These are phyloP conservation scores for Pisolithus tinctorius DNA, from an alignment of 768 basidiomycete genomes.

Conservation along the genomic window DNA sequence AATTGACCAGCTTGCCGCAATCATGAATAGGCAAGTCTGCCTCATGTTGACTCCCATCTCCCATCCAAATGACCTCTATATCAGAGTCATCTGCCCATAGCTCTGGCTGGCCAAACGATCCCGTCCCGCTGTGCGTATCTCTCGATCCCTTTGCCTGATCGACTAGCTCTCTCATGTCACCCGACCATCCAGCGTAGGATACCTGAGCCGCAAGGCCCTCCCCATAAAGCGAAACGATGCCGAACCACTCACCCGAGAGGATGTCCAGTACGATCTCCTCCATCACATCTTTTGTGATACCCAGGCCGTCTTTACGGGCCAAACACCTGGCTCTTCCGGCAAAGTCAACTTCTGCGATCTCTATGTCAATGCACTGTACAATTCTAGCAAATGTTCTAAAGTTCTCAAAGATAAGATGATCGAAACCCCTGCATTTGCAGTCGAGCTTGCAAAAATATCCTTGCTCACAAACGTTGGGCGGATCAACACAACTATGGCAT, in stretches of 20 bases:
- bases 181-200: conserved; percentile 39
- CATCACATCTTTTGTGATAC: conserved; percentile 69
- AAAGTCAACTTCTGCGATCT: conserved; percentile 76
- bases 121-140: conserved; percentile 45
- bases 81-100: conserved; percentile 26
- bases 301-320: conserved; percentile 64
- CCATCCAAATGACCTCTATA: conserved; percentile 42
- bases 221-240: conserved; percentile 81
- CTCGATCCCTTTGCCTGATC: neutral
- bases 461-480: conserved; percentile 84
- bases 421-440: conserved; percentile 69
- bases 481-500: conserved; percentile 90
- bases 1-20: conserved; percentile 8
- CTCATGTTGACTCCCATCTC: conserved; percentile 24
- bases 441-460: conserved; percentile 78
- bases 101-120: conserved; percentile 40
- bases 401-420: conserved; percentile 84
- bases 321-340: conserved; percentile 38
- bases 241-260: conserved; percentile 74
- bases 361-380: conserved; percentile 75
- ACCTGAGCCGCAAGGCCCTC: conserved; percentile 55
- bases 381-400: conserved; percentile 80
- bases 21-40: conserved; percentile 19
- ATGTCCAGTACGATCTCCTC: conserved; percentile 84
- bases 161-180: neutral